These are phyloP conservation scores for Endocarpon pusillum DNA, from an alignment of 495 filamentous ascomycete species.

Conservation along the genomic window DNA sequence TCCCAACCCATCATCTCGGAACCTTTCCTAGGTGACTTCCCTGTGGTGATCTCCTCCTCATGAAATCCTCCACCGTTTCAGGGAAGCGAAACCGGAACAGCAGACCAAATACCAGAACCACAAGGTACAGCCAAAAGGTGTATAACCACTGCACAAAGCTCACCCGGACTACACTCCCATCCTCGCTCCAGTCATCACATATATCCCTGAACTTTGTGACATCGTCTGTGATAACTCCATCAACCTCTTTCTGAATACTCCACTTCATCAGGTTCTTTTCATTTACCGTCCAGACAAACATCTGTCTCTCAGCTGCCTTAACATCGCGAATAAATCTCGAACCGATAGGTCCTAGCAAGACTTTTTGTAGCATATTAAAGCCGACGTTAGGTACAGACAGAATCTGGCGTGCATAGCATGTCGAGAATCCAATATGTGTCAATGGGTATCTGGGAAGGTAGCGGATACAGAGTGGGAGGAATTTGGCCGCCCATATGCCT, in stretches of 20 bases:
- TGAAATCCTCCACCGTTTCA: conserved; percentile 7
- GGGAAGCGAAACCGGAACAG: conserved; percentile 24
- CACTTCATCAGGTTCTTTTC: conserved; percentile 56
- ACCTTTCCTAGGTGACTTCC: not conserved
- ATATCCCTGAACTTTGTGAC: conserved; percentile 29
- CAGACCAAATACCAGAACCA: conserved; percentile 19
- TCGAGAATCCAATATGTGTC: conserved; percentile 55
- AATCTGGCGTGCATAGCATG: conserved; percentile 51
- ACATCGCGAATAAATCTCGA: conserved; percentile 44
- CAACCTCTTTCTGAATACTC: conserved; percentile 35
- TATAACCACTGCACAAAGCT: conserved; percentile 12
- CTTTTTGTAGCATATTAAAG: conserved; percentile 56
- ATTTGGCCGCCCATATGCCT: conserved; percentile 63
- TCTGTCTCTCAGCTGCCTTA: conserved; percentile 30
- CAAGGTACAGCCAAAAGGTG: conserved; percentile 23
- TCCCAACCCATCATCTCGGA: not conserved
- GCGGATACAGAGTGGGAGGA: conserved; percentile 36
- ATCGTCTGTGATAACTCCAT: conserved; percentile 43
- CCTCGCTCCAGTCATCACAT: conserved; percentile 17
- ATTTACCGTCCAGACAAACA: conserved; percentile 81
- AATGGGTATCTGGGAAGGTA: conserved; percentile 53
- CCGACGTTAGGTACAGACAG: conserved; percentile 40
- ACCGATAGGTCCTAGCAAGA: conserved; percentile 48
- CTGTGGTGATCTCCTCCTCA: not conserved
- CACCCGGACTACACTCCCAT: conserved; percentile 2